Evolutionary conservation across 1,284 basidiomycete genomes (phyloP).

Genomic region (Spongiforma sp.): DNA sequence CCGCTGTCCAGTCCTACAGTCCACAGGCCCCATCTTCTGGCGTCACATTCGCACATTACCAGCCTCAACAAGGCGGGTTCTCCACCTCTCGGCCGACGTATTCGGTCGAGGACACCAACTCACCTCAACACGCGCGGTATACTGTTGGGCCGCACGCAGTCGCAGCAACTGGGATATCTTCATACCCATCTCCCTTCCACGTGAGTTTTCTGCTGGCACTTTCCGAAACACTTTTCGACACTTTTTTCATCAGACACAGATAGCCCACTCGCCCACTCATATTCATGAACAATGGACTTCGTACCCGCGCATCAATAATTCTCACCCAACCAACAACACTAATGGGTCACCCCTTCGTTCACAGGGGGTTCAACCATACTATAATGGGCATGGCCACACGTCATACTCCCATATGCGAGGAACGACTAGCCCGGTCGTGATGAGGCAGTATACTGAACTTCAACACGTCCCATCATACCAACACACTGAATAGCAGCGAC

Average conservation of each 20-base stretch:
- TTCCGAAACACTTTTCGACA: background rate
- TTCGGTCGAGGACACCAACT: constrained; percentile 27
- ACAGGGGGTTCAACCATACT: constrained; percentile 35
- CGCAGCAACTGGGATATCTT: constrained; percentile 18
- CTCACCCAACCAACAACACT: constrained; percentile 28
- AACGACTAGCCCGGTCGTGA: constrained; percentile 16
- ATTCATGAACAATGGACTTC: constrained; percentile 36
- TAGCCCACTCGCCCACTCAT: constrained; percentile 20
- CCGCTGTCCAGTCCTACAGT: constrained; percentile 20
- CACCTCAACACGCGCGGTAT: constrained; percentile 27
- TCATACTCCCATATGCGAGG: constrained; percentile 38
- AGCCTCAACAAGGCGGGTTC: constrained; percentile 41
- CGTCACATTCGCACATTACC: constrained; percentile 41
- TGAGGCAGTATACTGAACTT: constrained; percentile 35
- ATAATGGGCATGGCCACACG: constrained; percentile 30
- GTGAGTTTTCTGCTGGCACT: constrained; percentile 17
- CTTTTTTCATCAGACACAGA: constrained; percentile 20
- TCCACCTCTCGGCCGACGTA: constrained; percentile 41
- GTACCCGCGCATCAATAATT: constrained; percentile 29
- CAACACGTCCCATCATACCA: constrained; percentile 38
- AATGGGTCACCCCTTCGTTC: constrained; percentile 20
- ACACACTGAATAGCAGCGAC: constrained; percentile 31
- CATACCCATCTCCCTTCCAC: constrained; percentile 33
- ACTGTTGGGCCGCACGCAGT: constrained; percentile 22
- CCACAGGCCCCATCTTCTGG: constrained; percentile 26